These are phyloP conservation scores for Suillus subalutaceus DNA, from an alignment of 768 basidiomycete genomes.

Conservation along the genomic window DNA sequence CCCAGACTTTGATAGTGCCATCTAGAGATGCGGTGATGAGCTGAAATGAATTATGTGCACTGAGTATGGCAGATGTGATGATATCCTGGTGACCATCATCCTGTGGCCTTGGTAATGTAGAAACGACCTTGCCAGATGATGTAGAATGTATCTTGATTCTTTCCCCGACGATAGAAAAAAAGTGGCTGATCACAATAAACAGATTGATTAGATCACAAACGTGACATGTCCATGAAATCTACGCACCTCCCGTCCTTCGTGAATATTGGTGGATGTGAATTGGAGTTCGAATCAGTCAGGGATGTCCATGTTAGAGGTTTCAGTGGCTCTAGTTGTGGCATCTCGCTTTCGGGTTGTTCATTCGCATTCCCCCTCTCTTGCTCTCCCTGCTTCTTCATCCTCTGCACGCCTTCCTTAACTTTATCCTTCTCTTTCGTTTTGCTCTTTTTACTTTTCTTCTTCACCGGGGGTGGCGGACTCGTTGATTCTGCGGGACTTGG, in stretches of 20 bases:
- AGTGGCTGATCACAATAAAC: slow-evolving; percentile 59
- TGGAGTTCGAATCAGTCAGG: slow-evolving; percentile 69
- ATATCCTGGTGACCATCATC: slow-evolving; percentile 44
- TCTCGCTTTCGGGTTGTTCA: slow-evolving; percentile 24
- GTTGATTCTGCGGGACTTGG: slow-evolving; percentile 27
- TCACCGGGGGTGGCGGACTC: slow-evolving; percentile 23
- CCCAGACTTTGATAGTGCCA: slow-evolving; percentile 90
- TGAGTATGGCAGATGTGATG: slow-evolving; percentile 76
- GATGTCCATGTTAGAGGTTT: slow-evolving; percentile 66
- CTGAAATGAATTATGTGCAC: slow-evolving; percentile 88
- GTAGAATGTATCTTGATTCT: slow-evolving; percentile 87
- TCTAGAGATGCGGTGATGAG: slow-evolving; percentile 84
- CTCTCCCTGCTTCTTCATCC: slow-evolving; percentile 20
- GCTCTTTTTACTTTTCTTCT: slow-evolving; percentile 35
- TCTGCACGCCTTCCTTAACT: slow-evolving; percentile 17
- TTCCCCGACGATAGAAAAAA: slow-evolving; percentile 83
- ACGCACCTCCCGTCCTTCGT: slow-evolving; percentile 86
- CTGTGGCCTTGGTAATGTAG: slow-evolving; percentile 68
- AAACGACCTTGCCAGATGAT: slow-evolving; percentile 75
- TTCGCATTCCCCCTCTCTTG: slow-evolving; percentile 7
- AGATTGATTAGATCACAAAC: slow-evolving; percentile 15
- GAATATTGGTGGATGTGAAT: slow-evolving; percentile 72
- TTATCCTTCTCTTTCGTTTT: slow-evolving; percentile 52
- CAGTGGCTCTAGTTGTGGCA: slow-evolving; percentile 15
- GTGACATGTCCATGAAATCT: slow-evolving; percentile 12